Evolutionary conservation across 345 rosid species (phyloP).

Genomic region (Eutrema yunnanense): DNA sequence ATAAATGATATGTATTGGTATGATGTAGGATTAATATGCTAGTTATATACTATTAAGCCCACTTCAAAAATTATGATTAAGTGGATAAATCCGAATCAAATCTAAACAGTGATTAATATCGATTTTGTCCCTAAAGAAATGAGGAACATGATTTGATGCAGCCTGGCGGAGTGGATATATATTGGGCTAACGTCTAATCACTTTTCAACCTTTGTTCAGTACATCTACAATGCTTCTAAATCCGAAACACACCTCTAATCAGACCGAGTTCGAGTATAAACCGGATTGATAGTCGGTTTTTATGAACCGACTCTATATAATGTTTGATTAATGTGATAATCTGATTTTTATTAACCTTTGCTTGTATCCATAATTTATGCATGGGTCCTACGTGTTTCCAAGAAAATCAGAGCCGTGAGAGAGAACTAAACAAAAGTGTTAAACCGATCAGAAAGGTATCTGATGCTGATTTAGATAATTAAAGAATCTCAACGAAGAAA

Average conservation of each 20-base stretch:
- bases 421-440: conserved; percentile 18
- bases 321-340: neutral
- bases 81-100: conserved; percentile 9
- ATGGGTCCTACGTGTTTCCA: conserved; percentile 23
- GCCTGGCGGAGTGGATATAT: conserved; percentile 21
- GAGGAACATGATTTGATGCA: conserved; percentile 34
- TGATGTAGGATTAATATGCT: neutral
- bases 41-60: neutral
- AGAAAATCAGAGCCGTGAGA: conserved; percentile 29
- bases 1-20: neutral
- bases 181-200: conserved; percentile 28
- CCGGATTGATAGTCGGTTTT: neutral
- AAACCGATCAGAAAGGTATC: conserved; percentile 32
- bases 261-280: neutral
- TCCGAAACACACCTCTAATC: conserved; percentile 12
- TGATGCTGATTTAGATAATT: conserved; percentile 14
- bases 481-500: conserved; percentile 7
- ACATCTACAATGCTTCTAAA: neutral
- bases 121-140: conserved; percentile 10
- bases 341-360: neutral
- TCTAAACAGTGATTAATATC: conserved; percentile 2
- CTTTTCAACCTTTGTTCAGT: neutral
- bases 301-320: neutral
- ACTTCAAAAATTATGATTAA: conserved; percentile 11
- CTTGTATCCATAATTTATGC: neutral